Conservation (phyloP, 202 grass and related monocot genomes). For the Zizania palustris region DNA sequence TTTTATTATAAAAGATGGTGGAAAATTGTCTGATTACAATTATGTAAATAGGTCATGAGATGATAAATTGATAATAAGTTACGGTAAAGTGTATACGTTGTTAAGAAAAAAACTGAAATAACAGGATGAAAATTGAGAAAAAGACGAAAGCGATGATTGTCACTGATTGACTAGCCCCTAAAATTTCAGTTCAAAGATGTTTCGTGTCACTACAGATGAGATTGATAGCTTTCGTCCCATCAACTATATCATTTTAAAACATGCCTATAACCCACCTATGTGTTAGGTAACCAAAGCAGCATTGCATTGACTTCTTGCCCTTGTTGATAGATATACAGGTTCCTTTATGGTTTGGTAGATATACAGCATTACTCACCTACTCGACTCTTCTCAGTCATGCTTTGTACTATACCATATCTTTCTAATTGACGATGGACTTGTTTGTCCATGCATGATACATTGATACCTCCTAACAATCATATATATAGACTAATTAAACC, state of each 20-base stretch:
- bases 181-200: constrained; percentile 31
- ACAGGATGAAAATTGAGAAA: background rate
- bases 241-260: constrained; percentile 43
- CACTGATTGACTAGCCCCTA: constrained; percentile 26
- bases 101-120: background rate
- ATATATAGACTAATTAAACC: background rate
- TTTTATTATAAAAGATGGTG: constrained; percentile 23
- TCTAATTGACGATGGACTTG: constrained; percentile 30
- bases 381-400: constrained; percentile 40
- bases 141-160: constrained; percentile 21
- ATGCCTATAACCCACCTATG: constrained; percentile 39
- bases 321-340: constrained; percentile 9
- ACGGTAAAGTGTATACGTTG: constrained; percentile 13
- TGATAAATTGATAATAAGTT: constrained; percentile 17
- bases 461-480: constrained; percentile 5
- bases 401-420: constrained; percentile 24
- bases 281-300: constrained; percentile 50
- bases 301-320: constrained; percentile 51
- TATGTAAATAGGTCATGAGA: constrained; percentile 17
- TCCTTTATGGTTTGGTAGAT: constrained; percentile 35
- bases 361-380: too few relatives aligned
- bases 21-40: constrained; percentile 3
- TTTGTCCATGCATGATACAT: background rate
- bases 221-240: constrained; percentile 38
- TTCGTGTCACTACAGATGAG: constrained; percentile 41